Conservation (phyloP, 371 early-diverging fungal genomes). For the Mortierella sp. region DNA sequence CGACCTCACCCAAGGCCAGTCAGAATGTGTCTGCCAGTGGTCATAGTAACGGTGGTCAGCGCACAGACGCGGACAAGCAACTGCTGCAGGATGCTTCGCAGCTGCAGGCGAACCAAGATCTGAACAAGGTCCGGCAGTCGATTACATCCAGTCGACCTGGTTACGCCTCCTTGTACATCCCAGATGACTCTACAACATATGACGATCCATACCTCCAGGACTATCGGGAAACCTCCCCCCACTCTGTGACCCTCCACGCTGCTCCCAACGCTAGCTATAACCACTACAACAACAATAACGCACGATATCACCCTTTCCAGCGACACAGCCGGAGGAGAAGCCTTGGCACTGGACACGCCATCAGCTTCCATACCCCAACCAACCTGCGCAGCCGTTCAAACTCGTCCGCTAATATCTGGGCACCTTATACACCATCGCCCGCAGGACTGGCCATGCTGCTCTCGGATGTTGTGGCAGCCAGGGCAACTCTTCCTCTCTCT, state of each 20-base stretch:
- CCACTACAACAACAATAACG: neutral
- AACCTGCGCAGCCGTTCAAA: neutral
- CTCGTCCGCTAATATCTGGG: slow-evolving; percentile 3
- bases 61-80: neutral
- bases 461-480: slow-evolving; percentile 16
- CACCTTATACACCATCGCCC: neutral
- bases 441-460: slow-evolving; percentile 1
- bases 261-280: neutral
- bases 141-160: slow-evolving; percentile 45
- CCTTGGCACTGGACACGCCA: neutral
- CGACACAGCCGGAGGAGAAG: neutral
- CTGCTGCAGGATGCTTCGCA: neutral
- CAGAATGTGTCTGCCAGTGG: neutral
- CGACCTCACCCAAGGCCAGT: neutral
- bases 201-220: neutral
- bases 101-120: slow-evolving; percentile 36
- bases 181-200: neutral
- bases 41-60: neutral
- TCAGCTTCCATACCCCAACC: neutral
- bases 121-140: slow-evolving; percentile 41
- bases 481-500: slow-evolving; percentile 32
- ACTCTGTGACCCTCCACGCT: neutral
- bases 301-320: neutral
- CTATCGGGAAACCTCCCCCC: neutral
- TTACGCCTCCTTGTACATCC: slow-evolving; percentile 27